phyloP scores from a whole-genome alignment of 495 filamentous ascomycete species.

The Neurospora sp. region DNA sequence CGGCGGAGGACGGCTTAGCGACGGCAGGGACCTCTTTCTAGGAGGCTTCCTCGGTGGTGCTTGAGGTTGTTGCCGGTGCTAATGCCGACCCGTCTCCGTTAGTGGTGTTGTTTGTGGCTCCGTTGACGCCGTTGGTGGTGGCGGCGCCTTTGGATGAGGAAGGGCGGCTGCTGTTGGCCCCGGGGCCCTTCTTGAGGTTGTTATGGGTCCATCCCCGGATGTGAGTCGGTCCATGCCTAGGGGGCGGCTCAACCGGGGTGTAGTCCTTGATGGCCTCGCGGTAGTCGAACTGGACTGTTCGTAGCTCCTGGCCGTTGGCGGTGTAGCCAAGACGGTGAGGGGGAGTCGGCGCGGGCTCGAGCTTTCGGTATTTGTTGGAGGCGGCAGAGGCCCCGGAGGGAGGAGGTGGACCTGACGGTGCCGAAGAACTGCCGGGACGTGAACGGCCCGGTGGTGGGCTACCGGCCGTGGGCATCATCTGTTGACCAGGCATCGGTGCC shows the following conservation, averaged over 20 bases:
- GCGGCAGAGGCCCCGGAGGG: conserved; percentile 1
- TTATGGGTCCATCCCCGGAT: conserved; percentile 44
- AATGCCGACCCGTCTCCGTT: background rate
- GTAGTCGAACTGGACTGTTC: conserved; percentile 39
- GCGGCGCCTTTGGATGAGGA: conserved; percentile 4
- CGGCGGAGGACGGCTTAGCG: background rate
- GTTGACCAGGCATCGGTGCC: background rate
- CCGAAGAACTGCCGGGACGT: conserved; percentile 16
- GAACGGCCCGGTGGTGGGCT: conserved; percentile 9
- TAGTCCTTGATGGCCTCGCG: conserved; percentile 39
- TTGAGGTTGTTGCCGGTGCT: background rate
- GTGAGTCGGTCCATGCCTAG: conserved; percentile 32
- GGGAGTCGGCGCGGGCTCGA: conserved; percentile 37
- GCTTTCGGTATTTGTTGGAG: conserved; percentile 34
- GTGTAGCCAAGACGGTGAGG: conserved; percentile 31
- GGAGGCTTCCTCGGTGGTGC: background rate
- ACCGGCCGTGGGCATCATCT: background rate
- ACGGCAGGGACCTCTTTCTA: background rate
- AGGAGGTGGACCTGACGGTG: conserved; percentile 17
- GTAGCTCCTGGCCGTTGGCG: conserved; percentile 31
- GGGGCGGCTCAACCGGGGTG: conserved; percentile 32
- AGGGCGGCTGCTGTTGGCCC: background rate
- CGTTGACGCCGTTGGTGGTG: background rate
- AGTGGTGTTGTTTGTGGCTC: background rate
- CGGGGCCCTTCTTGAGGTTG: conserved; percentile 23